Evolutionary conservation across 2,329 filamentous ascomycete genomes (phyloP), one percentile per base, ranked within the genome.

Genomic region (Claviceps africana): DNA sequence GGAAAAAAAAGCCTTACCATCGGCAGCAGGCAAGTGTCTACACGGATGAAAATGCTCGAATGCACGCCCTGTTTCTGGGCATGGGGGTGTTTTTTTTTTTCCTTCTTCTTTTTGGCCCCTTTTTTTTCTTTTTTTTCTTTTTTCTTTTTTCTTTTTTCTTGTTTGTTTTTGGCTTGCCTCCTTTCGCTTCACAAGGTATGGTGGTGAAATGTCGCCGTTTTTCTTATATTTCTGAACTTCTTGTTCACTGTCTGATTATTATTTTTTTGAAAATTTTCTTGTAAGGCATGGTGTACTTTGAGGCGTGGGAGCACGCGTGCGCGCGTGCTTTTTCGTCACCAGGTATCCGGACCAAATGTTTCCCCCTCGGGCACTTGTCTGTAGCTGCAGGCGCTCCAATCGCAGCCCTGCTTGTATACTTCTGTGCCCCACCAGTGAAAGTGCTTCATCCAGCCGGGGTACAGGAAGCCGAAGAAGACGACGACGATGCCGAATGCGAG

Each of bases 351-450:
- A 0, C 85, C 85, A 65, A 89, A 89, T 54, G 71, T 76, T 25
- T 75, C 73, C 0, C 84, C 85, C 15, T 81, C 76, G 0, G 73
- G 70, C 5, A 93, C 75, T 0, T 67, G 74, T 52, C 73, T 79
- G 62, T 85, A 91, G 1, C 86, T 69, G 64, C 87, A 93, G 44
- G 86, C 87, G 64, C 82, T 75, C 86, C 87, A 93, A 70, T 93
- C 87, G 65, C 87, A 93, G 21, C 88, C 87, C 65, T 82, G 75
- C 66, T 88, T 90, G 64, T 88, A 89, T 5, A 91, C 77, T 62
- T 93, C 86, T 0, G 88, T 94, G 0, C 88, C 88, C 88, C 88
- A 94, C 88, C 88, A 94, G 53, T 73, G 80, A 62, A 93, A 89
- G 30, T 75, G 74, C 40, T 79, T 76, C 72, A 84, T 85, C 72